phyloP scores from a whole-genome alignment of 1,284 basidiomycete species.

The Pascua sp. region DNA sequence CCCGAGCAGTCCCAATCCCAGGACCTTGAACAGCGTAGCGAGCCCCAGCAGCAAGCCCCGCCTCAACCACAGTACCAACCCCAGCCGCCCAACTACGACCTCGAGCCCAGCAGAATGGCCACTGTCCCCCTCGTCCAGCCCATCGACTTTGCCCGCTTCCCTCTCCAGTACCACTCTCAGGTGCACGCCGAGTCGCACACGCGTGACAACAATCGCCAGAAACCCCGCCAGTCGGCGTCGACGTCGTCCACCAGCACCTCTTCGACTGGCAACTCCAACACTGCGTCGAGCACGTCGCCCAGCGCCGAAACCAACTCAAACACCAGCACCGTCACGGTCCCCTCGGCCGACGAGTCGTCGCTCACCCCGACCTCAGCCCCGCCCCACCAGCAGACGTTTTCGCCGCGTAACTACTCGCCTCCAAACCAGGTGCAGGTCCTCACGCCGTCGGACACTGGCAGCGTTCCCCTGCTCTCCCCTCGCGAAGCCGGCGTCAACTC shows the following conservation, averaged over 20 bases:
- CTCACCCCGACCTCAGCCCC: neutral
- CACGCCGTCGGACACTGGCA: neutral
- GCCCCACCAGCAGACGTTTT: neutral
- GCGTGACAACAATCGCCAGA: neutral
- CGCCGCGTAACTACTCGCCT: neutral
- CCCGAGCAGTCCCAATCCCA: too few species aligned
- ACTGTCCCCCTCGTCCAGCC: constrained; percentile 9
- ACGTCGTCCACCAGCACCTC: neutral
- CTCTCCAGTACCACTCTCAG: neutral
- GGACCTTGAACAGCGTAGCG: too few species aligned
- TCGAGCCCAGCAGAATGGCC: constrained; percentile 4
- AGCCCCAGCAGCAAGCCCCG: too few species aligned
- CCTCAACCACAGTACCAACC: too few species aligned
- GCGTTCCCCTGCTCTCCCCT: neutral
- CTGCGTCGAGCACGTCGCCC: neutral
- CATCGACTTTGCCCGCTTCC: constrained; percentile 1
- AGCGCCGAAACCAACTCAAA: neutral
- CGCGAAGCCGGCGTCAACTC: neutral
- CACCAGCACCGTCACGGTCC: neutral
- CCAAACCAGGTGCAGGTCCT: neutral
- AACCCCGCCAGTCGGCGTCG: neutral
- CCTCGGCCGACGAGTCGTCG: neutral
- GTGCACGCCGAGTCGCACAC: neutral
- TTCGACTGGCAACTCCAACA: neutral
- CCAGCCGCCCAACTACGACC: too few species aligned